A percentile compares a stretch with the other conserved stretches of the same genome.
phyloP scores from a whole-genome alignment of 2,329 filamentous ascomycete genomes.

The Penicillium corylophilum region DNA sequence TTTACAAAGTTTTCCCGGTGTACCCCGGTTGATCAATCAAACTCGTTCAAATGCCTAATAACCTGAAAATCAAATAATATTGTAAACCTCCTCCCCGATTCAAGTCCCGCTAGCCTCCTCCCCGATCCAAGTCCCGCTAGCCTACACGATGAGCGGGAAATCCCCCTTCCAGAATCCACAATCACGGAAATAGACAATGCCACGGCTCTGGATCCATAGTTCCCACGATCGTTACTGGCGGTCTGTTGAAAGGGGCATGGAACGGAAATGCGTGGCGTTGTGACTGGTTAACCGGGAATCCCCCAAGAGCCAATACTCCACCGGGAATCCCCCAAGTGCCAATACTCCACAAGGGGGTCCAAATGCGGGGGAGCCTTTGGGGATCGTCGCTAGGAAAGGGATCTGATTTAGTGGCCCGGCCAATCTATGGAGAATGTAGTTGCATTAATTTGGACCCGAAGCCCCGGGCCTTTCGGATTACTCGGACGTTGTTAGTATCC shows the following conservation, averaged over 20 bases:
- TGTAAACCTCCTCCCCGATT: too few relatives aligned
- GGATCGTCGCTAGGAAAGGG: too few relatives aligned
- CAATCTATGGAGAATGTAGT: neutral
- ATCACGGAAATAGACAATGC: neutral
- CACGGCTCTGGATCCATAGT: neutral
- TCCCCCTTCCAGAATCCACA: neutral
- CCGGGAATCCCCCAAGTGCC: slow-evolving; percentile 10
- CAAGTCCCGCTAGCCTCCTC: too few relatives aligned
- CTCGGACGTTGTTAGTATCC: neutral
- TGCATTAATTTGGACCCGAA: neutral
- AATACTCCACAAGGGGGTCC: slow-evolving; percentile 1
- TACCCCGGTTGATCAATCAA: neutral
- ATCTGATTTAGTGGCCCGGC: neutral
- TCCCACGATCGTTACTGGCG: neutral
- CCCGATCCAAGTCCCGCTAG: neutral
- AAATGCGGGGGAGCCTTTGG: slow-evolving; percentile 1
- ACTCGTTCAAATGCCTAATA: neutral
- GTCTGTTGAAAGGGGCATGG: neutral
- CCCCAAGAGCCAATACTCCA: slow-evolving; percentile 5
- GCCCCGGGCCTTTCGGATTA: neutral
- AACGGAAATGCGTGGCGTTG: neutral
- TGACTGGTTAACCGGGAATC: slow-evolving; percentile 11
- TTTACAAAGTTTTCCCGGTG: neutral
- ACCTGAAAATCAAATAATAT: too few relatives aligned
- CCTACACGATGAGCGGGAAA: neutral